Conservation (phyloP, 495 filamentous ascomycete species). For the Penicillium pancosmium region DNA sequence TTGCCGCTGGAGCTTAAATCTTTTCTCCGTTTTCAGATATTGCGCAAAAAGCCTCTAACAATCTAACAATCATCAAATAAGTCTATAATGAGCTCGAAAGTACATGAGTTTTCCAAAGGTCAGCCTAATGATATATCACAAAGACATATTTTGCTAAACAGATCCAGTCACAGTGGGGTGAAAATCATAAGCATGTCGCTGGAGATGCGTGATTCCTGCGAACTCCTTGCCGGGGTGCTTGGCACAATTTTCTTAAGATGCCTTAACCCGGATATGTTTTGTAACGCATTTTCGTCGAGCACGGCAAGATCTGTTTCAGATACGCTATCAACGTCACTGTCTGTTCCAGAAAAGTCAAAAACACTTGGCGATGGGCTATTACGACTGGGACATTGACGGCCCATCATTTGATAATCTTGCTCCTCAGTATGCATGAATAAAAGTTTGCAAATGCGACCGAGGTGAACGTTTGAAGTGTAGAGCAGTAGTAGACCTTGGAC, state of each 20-base stretch:
- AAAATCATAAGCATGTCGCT: constrained; percentile 24
- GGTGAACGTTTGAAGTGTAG: no score
- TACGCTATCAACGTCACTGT: constrained; percentile 18
- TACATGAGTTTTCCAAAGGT: no score
- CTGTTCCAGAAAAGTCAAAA: constrained; percentile 23
- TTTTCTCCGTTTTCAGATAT: no score
- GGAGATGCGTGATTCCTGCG: constrained; percentile 20
- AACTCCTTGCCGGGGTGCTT: constrained; percentile 19
- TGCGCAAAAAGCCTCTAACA: no score
- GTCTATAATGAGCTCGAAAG: no score
- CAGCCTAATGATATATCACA: no score
- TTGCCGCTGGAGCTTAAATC: no score
- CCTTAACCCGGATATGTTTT: constrained; percentile 46
- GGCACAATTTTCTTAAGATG: constrained; percentile 31
- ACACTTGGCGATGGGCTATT: constrained; percentile 14
- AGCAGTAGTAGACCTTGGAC: no score
- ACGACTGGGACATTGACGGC: constrained; percentile 16
- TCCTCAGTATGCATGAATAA: no score
- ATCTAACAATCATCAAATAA: no score
- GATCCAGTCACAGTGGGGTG: constrained; percentile 24
- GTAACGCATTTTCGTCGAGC: constrained; percentile 31
- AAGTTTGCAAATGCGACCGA: no score
- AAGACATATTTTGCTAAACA: not conserved
- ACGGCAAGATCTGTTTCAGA: constrained; percentile 28
- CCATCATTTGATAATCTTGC: constrained; percentile 17